These are phyloP conservation scores for Blastocystis sp. DNA, from an alignment of 352 stramenopile species.

Conservation along the genomic window DNA sequence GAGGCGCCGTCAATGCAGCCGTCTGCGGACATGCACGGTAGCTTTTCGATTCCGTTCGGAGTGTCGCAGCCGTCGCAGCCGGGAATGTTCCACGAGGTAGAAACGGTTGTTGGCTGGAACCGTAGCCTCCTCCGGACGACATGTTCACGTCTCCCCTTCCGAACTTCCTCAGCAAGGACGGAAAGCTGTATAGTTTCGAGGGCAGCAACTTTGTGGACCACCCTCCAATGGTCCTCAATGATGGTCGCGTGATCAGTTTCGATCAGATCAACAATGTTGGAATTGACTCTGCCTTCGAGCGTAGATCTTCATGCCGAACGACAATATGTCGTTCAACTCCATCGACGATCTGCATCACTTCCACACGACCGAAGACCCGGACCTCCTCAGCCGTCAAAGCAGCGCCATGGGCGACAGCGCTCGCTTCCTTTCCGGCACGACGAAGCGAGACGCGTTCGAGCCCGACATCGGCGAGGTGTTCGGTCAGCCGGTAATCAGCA, in stretches of 20 bases:
- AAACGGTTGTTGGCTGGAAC: background rate
- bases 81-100: background rate
- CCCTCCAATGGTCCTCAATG: conserved; percentile 39
- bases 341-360: conserved; percentile 52
- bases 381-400: no score
- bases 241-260: conserved; percentile 46
- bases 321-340: conserved; percentile 51
- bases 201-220: conserved; percentile 47
- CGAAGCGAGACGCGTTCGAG: conserved; percentile 5
- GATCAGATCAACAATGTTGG: conserved; percentile 48
- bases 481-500: background rate
- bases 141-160: background rate
- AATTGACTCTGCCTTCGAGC: background rate
- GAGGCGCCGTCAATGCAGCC: background rate
- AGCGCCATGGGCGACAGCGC: background rate
- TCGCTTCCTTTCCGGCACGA: background rate
- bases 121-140: background rate
- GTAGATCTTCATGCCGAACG: conserved; percentile 51
- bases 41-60: background rate
- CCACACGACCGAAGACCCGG: conserved; percentile 43
- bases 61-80: background rate
- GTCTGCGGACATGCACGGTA: background rate
- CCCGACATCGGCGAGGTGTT: conserved; percentile 4
- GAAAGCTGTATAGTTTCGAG: conserved; percentile 52
- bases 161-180: conserved; percentile 53